These are phyloP conservation scores for Juncus effusus DNA, from an alignment of 176 grass and related monocot genomes.

Conservation along the genomic window DNA sequence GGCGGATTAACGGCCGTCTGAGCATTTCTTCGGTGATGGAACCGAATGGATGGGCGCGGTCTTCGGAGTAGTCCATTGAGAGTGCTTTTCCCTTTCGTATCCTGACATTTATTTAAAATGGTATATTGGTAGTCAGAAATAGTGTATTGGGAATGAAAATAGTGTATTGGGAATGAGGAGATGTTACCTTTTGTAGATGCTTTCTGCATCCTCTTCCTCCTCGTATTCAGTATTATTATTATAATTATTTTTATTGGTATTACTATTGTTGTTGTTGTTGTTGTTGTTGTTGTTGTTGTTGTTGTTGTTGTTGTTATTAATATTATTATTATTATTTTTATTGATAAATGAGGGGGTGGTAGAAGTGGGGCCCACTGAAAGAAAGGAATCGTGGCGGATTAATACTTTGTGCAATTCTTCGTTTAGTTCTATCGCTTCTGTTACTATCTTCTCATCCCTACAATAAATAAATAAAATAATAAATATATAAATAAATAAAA, in stretches of 20 bases:
- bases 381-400: constrained; percentile 59
- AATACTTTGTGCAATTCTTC: constrained; percentile 77
- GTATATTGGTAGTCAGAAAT: not conserved
- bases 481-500: constrained; percentile 15
- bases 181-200: constrained; percentile 64
- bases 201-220: constrained; percentile 93
- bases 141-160: constrained; percentile 3
- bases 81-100: constrained; percentile 85
- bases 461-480: constrained; percentile 13
- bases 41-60: constrained; percentile 24
- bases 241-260: constrained; percentile 60
- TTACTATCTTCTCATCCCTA: constrained; percentile 79
- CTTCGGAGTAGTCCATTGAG: constrained; percentile 48
- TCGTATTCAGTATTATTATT: constrained; percentile 57
- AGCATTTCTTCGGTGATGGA: constrained; percentile 76
- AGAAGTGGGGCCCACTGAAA: constrained; percentile 67
- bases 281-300: constrained; percentile 20
- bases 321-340: constrained; percentile 57
- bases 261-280: constrained; percentile 38
- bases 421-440: constrained; percentile 81
- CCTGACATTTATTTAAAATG: constrained; percentile 32
- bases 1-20: constrained; percentile 54
- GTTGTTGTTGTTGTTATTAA: constrained; percentile 32
- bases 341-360: constrained; percentile 42
- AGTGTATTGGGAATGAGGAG: not conserved